phyloP scores from a whole-genome alignment of 2,329 filamentous ascomycete genomes.

The Penicillium sp. region DNA sequence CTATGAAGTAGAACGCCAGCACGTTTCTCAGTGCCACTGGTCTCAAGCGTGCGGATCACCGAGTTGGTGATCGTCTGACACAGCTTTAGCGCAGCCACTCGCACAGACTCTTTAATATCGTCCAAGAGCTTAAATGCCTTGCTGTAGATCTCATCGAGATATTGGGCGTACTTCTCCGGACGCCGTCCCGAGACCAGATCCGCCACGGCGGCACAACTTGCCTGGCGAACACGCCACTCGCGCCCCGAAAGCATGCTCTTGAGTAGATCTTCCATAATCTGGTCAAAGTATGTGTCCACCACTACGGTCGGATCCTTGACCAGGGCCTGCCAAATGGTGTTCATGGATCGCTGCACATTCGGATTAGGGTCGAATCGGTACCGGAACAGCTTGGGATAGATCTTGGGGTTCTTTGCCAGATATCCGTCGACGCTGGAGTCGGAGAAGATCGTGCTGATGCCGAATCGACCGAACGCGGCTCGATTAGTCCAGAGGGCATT shows the following conservation, averaged over 20 bases:
- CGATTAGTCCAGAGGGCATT: conserved; percentile 97
- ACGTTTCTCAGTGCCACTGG: conserved; percentile 66
- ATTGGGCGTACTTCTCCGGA: conserved; percentile 75
- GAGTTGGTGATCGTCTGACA: conserved; percentile 83
- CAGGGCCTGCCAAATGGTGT: conserved; percentile 95
- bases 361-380: conserved; percentile 94
- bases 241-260: conserved; percentile 77
- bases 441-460: conserved; percentile 86
- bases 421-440: conserved; percentile 72
- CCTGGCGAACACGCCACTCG: conserved; percentile 92
- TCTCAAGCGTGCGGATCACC: conserved; percentile 81
- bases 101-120: conserved; percentile 91
- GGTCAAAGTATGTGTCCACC: conserved; percentile 79
- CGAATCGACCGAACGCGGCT: conserved; percentile 92
- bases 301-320: conserved; percentile 81
- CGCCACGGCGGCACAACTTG: conserved; percentile 84
- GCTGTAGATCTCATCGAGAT: conserved; percentile 82
- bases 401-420: conserved; percentile 79
- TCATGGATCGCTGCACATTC: conserved; percentile 93
- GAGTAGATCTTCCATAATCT: conserved; percentile 84
- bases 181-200: conserved; percentile 83
- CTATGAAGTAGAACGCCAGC: conserved; percentile 80
- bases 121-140: conserved; percentile 88
- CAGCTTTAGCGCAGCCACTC: conserved; percentile 75
- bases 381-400: conserved; percentile 92